A percentile compares a stretch with the other conserved stretches of the same genome.
These are phyloP conservation scores for Suillus cothurnatus DNA, from an alignment of 768 basidiomycete genomes.

Conservation along the genomic window DNA sequence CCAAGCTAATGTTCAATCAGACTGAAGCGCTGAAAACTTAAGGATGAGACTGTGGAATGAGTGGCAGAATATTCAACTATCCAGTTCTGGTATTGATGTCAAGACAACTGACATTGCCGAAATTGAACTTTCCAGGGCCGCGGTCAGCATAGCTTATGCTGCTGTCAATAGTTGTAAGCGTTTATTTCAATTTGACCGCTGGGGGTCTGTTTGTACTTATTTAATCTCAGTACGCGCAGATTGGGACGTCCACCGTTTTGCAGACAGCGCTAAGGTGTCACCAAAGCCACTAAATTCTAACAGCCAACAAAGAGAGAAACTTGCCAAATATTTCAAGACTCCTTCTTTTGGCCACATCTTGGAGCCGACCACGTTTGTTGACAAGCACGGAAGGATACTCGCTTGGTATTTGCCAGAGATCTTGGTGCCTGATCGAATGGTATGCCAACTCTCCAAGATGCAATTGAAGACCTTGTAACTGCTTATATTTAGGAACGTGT, in stretches of 20 bases:
- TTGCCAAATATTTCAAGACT: too few species aligned
- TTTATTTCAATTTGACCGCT: neutral
- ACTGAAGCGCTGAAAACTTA: neutral
- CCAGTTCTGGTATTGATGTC: neutral
- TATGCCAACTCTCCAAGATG: too few species aligned
- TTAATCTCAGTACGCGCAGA: neutral
- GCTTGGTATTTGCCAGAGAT: too few species aligned
- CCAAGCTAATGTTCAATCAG: neutral
- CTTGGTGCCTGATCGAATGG: too few species aligned
- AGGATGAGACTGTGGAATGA: neutral
- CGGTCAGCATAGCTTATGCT: neutral
- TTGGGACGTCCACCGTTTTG: neutral
- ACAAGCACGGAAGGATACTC: neutral
- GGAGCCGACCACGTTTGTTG: neutral
- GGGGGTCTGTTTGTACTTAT: neutral
- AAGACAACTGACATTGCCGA: neutral
- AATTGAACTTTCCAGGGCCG: neutral
- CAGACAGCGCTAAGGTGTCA: neutral
- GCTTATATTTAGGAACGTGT: neutral
- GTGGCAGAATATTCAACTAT: neutral
- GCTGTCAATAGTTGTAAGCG: neutral
- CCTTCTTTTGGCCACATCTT: too few species aligned
- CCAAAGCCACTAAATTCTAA: neutral
- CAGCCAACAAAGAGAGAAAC: too few species aligned
- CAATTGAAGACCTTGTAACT: neutral